phyloP scores from a whole-genome alignment of 2,329 filamentous ascomycete genomes.

The Ceratocystis ficicola region DNA sequence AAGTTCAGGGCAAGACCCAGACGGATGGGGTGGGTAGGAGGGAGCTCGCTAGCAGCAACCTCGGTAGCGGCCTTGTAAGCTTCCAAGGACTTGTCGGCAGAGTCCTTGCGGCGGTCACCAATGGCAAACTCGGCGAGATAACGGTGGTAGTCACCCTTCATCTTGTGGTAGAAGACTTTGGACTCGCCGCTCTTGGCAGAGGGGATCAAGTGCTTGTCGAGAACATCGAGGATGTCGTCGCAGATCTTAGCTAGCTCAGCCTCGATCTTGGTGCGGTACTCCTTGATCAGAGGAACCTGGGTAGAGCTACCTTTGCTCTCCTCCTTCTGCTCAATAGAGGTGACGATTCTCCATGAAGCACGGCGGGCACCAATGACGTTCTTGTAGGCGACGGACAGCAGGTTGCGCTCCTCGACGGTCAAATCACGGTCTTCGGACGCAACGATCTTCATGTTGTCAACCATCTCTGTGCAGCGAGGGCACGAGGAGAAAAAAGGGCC shows the following conservation, averaged over 20 bases:
- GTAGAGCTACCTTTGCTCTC: constrained; percentile 95
- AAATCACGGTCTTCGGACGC: constrained; percentile 75
- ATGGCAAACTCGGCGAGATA: constrained; percentile 95
- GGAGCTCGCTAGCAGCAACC: constrained; percentile 93
- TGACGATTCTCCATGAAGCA: constrained; percentile 96
- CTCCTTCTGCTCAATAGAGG: constrained; percentile 98
- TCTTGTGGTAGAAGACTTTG: constrained; percentile 99
- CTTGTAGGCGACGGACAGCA: constrained; percentile 96
- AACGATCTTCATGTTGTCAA: constrained; percentile 99
- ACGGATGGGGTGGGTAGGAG: constrained; percentile 94
- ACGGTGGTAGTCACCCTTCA: constrained; percentile 99
- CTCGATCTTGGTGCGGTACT: constrained; percentile 99
- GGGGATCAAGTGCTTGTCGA: constrained; percentile 87
- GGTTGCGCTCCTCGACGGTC: constrained; percentile 91
- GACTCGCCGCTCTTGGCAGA: constrained; percentile 92
- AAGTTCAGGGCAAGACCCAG: constrained; percentile 97
- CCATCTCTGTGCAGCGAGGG: constrained; percentile 61
- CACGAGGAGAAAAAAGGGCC: not conserved
- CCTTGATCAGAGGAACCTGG: constrained; percentile 85
- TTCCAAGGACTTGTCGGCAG: constrained; percentile 87
- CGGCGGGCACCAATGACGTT: constrained; percentile 95
- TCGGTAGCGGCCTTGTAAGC: constrained; percentile 97
- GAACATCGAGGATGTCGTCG: constrained; percentile 89
- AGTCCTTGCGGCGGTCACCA: constrained; percentile 88
- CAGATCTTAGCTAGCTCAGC: constrained; percentile 93